These are phyloP conservation scores for Coemansia sp. DNA, from an alignment of 192 early-diverging fungal species.

Conservation along the genomic window DNA sequence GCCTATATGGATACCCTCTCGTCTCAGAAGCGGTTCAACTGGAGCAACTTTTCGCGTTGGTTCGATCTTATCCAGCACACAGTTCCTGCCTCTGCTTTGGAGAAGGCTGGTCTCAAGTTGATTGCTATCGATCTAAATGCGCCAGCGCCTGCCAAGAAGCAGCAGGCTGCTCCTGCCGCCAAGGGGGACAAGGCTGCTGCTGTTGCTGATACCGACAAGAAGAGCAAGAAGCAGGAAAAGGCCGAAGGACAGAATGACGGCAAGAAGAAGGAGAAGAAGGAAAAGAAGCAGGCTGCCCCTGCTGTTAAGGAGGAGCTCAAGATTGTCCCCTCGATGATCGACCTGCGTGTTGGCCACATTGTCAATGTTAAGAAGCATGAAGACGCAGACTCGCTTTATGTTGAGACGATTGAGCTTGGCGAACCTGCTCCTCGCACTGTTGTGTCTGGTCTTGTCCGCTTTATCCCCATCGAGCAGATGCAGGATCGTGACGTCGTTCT, in stretches of 20 bases:
- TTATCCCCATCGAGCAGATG: conserved; percentile 89
- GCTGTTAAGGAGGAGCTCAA: conserved; percentile 44
- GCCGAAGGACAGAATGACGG: conserved; percentile 2
- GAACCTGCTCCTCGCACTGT: conserved; percentile 83
- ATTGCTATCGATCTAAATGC: conserved; percentile 58
- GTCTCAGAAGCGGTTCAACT: conserved; percentile 56
- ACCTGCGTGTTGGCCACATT: conserved; percentile 92
- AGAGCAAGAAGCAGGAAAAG: conserved; percentile 57
- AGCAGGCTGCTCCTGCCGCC: conserved; percentile 31
- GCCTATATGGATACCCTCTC: conserved; percentile 56
- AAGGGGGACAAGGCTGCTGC: conserved; percentile 22
- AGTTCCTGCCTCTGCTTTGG: conserved; percentile 40
- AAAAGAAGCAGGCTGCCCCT: conserved; percentile 57
- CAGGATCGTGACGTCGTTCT: conserved; percentile 66
- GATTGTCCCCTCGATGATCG: conserved; percentile 76
- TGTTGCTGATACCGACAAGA: conserved; percentile 17
- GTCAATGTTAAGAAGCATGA: conserved; percentile 80
- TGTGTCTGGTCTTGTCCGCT: conserved; percentile 90
- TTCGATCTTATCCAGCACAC: conserved; percentile 77
- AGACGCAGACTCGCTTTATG: conserved; percentile 95
- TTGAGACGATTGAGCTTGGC: conserved; percentile 91
- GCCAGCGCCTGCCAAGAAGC: conserved; percentile 50
- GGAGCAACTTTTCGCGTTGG: conserved; percentile 68
- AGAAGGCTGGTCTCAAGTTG: conserved; percentile 47
- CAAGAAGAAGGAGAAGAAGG: conserved; percentile 44